Base-by-base conservation (phyloP, 108 stramenopile species). In the Epithemia pelagica region DNA sequence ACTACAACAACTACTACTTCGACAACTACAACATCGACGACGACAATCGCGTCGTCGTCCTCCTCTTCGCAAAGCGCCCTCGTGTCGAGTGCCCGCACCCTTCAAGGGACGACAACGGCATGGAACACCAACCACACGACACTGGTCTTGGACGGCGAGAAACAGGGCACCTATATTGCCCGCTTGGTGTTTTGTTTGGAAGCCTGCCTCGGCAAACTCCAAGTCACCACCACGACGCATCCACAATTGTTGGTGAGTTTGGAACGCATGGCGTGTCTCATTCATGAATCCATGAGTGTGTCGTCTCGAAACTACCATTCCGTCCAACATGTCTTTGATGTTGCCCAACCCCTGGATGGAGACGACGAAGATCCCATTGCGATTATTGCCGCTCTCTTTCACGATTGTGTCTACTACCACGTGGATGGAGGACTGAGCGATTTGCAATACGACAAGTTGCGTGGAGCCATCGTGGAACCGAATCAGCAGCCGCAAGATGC, bases 251-350 rank as follows among this genome's bases (percentile, higher is more conserved):
- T 46, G 37, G 37, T 46, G 5, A 5, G 37, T 5, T 46, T 46
- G 37, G 83, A 84, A 57, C 8, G 20, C 30, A 81, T 77, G 78
- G 62, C 76, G 18, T 59, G 69, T 58, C 59, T 84, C 24, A 84
- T 84, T 60, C 66, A 84, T 52, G 83, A 84, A 66, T 68, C 69
- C 64, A 84, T 84, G 83, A 62, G 63, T 7, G 72, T 64, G 26
- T 52, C 61, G 31, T 57, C 53, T 23, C 78, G 83, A 20, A 69
- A 77, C 59, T 84, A 77, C 61, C 83, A 84, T 64, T 70, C 71
- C 52, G 83, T 84, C 15, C 71, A 77, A 51, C 83, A 84, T 61
- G 78, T 79, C 20, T 84, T 79, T 73, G 79, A 84, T 58, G 64
- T 84, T 19, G 33, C 69, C 28, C 32, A 73, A 46, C 54, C 65